Conservation (phyloP, 441 rosid genomes). For the Adansonia madagascariensis region DNA sequence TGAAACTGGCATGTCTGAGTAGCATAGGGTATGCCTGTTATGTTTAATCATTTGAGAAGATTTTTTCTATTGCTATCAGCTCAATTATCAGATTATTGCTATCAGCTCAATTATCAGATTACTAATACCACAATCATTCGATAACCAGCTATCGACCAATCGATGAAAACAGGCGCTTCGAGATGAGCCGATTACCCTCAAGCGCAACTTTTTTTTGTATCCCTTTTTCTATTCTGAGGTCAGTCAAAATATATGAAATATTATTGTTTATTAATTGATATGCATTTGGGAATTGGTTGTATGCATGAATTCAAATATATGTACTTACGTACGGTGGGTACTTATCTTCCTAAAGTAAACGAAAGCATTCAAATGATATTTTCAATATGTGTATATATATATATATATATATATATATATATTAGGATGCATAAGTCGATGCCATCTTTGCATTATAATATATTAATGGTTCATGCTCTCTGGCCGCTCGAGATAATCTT, state of each 20-base stretch:
- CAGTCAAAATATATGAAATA: neutral
- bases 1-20: too few relatives aligned
- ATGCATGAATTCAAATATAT: neutral
- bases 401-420: neutral
- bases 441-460: neutral
- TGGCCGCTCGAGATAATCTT: neutral
- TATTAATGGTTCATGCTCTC: neutral
- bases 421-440: constrained; percentile 17
- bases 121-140: neutral
- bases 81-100: neutral
- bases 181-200: neutral
- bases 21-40: neutral
- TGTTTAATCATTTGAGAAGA: neutral
- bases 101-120: neutral
- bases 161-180: neutral
- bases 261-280: neutral
- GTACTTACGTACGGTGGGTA: constrained; percentile 14
- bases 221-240: neutral
- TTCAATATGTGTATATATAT: neutral
- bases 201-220: neutral
- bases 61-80: neutral
- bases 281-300: neutral
- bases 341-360: neutral
- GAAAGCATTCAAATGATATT: neutral
- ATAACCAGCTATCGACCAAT: neutral